These are phyloP conservation scores for Dryas integrifolia DNA, from an alignment of 331 rosid species.

Conservation along the genomic window DNA sequence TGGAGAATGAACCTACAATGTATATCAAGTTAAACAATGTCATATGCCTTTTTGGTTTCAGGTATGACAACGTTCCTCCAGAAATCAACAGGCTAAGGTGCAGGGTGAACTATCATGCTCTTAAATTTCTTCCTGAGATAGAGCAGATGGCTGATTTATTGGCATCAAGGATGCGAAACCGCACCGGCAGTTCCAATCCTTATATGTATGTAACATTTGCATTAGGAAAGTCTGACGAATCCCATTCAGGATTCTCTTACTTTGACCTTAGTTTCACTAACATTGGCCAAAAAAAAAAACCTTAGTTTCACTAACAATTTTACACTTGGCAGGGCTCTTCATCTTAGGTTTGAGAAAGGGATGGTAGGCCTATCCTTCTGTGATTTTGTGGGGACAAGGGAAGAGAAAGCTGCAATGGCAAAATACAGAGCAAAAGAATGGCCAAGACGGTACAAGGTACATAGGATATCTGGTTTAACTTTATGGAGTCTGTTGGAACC, in stretches of 20 bases:
- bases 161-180: slow-evolving; percentile 97
- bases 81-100: slow-evolving; percentile 98
- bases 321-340: slow-evolving; percentile 79
- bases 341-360: slow-evolving; percentile 98
- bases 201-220: slow-evolving; percentile 63
- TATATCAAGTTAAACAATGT: background rate
- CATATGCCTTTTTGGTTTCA: slow-evolving; percentile 42
- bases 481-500: slow-evolving; percentile 18
- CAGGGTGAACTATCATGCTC: slow-evolving; percentile 98
- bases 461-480: slow-evolving; percentile 17
- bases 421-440: slow-evolving; percentile 92
- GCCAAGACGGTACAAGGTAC: slow-evolving; percentile 98
- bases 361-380: slow-evolving; percentile 99
- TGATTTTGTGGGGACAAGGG: slow-evolving; percentile 98
- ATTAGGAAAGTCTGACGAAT: slow-evolving; percentile 22
- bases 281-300: background rate
- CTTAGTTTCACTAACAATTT: slow-evolving; percentile 35
- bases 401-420: slow-evolving; percentile 93
- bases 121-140: slow-evolving; percentile 96
- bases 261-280: slow-evolving; percentile 26
- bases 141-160: slow-evolving; percentile 91
- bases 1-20: background rate
- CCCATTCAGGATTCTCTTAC: slow-evolving; percentile 20
- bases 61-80: slow-evolving; percentile 94
- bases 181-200: slow-evolving; percentile 90